Percentiles rank a stretch among this genome's conserved stretches.
Evolutionary conservation across 768 basidiomycete species (phyloP).

Genomic region (Trametes cinnabarina): DNA sequence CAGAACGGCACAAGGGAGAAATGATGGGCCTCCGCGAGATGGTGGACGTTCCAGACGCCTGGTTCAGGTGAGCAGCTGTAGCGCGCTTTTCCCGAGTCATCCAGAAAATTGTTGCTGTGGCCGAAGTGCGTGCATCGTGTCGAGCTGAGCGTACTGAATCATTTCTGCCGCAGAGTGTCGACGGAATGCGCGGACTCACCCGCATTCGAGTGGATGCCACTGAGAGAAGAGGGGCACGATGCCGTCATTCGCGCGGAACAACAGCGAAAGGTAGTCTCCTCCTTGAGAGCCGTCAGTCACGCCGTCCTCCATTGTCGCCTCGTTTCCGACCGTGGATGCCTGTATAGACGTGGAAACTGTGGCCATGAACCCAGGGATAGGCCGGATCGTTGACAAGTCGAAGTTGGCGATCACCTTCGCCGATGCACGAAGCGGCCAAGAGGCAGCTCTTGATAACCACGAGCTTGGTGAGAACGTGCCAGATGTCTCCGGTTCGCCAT

Average conservation of each 20-base stretch:
- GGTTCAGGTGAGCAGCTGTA: slow-evolving; percentile 23
- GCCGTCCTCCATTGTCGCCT: neutral
- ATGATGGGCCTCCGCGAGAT: slow-evolving; percentile 37
- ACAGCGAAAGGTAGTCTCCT: neutral
- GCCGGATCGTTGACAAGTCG: slow-evolving; percentile 38
- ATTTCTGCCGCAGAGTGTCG: neutral
- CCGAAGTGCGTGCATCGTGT: slow-evolving; percentile 20
- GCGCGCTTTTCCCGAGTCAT: neutral
- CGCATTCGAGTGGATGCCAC: slow-evolving; percentile 48
- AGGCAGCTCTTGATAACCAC: neutral
- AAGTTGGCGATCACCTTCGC: slow-evolving; percentile 37
- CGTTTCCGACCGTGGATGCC: neutral
- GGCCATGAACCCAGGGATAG: slow-evolving; percentile 35
- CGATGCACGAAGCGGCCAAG: slow-evolving; percentile 27
- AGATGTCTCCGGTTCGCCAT: no score
- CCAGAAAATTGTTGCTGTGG: slow-evolving; percentile 6
- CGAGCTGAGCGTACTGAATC: slow-evolving; percentile 4
- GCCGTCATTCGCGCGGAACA: slow-evolving; percentile 43
- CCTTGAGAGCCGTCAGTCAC: neutral
- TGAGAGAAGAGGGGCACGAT: slow-evolving; percentile 51
- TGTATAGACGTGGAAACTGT: neutral
- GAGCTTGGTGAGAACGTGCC: no score
- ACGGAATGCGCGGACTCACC: slow-evolving; percentile 29
- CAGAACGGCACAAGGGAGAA: slow-evolving; percentile 41
- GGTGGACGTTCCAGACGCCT: slow-evolving; percentile 44